These are phyloP conservation scores for Coemansia sp. DNA, from an alignment of 192 early-diverging fungal species.

Conservation along the genomic window DNA sequence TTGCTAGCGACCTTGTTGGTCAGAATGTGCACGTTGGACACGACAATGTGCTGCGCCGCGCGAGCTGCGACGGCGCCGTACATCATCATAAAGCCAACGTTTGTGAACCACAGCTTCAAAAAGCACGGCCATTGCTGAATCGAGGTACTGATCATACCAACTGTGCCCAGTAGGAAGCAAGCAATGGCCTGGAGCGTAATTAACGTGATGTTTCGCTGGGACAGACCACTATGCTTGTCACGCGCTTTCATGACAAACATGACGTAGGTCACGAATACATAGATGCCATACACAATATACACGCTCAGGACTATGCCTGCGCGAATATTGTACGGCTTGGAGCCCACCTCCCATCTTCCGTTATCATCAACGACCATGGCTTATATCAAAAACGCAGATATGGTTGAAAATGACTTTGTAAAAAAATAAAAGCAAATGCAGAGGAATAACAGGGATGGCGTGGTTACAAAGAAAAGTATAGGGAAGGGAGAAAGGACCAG, in stretches of 20 bases:
- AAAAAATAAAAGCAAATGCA: neutral
- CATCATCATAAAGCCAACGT: conserved; percentile 29
- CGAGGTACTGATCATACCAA: conserved; percentile 31
- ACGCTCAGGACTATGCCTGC: conserved; percentile 23
- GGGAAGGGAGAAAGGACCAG: neutral
- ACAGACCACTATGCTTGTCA: conserved; percentile 48
- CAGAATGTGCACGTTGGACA: conserved; percentile 36
- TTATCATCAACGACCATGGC: conserved; percentile 10
- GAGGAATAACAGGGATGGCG: neutral
- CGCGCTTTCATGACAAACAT: conserved; percentile 47
- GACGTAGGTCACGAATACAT: conserved; percentile 23
- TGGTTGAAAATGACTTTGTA: neutral
- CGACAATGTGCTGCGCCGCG: conserved; percentile 34
- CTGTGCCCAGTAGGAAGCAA: conserved; percentile 20
- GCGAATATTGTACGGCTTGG: conserved; percentile 32
- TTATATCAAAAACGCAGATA: neutral
- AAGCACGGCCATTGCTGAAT: conserved; percentile 43
- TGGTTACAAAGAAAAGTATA: neutral
- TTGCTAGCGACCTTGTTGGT: conserved; percentile 35
- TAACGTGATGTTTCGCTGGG: conserved; percentile 22
- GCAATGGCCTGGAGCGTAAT: conserved; percentile 25
- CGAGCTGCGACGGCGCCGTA: conserved; percentile 30
- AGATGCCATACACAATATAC: conserved; percentile 25
- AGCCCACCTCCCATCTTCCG: conserved; percentile 18
- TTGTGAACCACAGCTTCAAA: conserved; percentile 36